Base-by-base conservation (phyloP, 331 rosid species). In the Phaseolus coccineus region DNA sequence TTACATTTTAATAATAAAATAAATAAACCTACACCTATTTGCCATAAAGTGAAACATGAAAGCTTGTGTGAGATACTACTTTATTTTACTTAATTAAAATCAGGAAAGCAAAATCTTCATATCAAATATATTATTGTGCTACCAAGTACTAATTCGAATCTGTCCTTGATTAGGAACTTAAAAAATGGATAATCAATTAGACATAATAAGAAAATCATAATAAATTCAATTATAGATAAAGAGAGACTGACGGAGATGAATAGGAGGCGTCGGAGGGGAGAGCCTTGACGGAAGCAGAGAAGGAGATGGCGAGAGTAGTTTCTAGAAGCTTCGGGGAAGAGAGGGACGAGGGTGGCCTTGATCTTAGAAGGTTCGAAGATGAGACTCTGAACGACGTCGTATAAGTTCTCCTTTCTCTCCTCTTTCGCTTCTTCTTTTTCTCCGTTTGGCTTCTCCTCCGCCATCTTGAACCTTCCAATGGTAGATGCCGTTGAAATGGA, bases 221-320 rank as follows among this genome's bases (percentile, higher is more conserved):
- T 10, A 42, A 19, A 19, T 10, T 42, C 3, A 44, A 44, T 44
- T 44, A 44, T 56, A 50, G 16, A 73, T 31, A 71, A 48, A 63
- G 35, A 16, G 55, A 7, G 56, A 89, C 92, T 94, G 74, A 94
- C 97, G 24, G 98, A 88, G 64, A 92, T 85, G 71, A 91, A 89
- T 64, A 94, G 94, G 50, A 94, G 89, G 22, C 90, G 89, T 8
- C 97, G 92, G 69, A 94, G 82, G 80, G 91, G 85, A 81, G 91
- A 75, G 58, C 94, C 97, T 73, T 89, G 83, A 2, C 97, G 94
- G 80, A 95, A 81, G 97, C 98, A 94, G 51, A 33, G 79, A 59
- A 81, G 81, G 70, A 92, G 77, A 22, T 81, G 67, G 39, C 81
- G 89, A 15, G 85, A 73, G 13, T 89, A 77, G 86, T 88, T 92